phyloP scores from a whole-genome alignment of 139 green algal species.

The Nannochloris sp. region DNA sequence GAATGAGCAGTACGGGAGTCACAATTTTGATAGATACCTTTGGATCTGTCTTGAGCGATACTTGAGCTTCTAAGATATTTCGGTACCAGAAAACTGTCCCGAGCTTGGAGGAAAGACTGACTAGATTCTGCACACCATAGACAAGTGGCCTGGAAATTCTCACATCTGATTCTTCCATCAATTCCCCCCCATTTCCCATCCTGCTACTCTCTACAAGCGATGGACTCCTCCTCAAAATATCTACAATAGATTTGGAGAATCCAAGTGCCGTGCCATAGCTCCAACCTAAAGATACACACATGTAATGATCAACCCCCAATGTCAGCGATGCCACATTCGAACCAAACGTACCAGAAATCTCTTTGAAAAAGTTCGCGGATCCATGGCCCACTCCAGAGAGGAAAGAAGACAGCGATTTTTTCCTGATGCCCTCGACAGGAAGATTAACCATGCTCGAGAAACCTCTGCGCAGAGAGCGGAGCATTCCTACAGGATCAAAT shows the following conservation, averaged over 20 bases:
- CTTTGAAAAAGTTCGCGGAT: conserved; percentile 38
- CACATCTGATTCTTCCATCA: no score
- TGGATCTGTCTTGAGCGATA: background rate
- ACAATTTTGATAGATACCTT: background rate
- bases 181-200: no score
- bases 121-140: no score
- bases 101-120: no score
- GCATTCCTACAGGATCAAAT: conserved; percentile 55
- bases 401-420: conserved; percentile 37
- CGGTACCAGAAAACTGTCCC: background rate
- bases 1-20: background rate
- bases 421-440: conserved; percentile 38
- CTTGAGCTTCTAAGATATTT: background rate
- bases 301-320: background rate
- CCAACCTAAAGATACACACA: background rate
- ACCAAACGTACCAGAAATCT: conserved; percentile 33
- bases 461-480: conserved; percentile 34
- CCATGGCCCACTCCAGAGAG: conserved; percentile 46
- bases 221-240: no score
- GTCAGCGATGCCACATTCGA: background rate
- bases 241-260: no score
- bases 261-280: no score
- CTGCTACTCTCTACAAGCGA: no score
- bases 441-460: conserved; percentile 40
- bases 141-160: no score